Evolutionary conservation across 2,329 filamentous ascomycete species (phyloP).

Genomic region (Pseudophaeomoniella oleicola): DNA sequence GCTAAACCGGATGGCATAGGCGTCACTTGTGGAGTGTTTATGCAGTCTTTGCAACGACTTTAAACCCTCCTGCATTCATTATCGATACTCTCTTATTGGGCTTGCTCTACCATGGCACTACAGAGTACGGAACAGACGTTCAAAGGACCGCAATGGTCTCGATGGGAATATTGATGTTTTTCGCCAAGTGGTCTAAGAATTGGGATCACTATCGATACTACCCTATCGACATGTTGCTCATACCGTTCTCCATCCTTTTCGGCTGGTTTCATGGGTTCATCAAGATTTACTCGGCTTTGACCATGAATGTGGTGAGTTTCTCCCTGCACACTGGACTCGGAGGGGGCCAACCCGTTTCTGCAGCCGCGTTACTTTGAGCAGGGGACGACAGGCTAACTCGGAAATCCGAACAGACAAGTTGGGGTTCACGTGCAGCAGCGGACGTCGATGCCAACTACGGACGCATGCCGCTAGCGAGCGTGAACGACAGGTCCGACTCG

Average conservation of each 20-base stretch:
- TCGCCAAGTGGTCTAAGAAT: slow-evolving; percentile 85
- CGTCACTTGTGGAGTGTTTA: slow-evolving; percentile 90
- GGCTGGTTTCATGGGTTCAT: slow-evolving; percentile 87
- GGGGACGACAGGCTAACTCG: background rate
- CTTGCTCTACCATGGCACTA: slow-evolving; percentile 55
- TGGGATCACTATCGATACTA: slow-evolving; percentile 74
- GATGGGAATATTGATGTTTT: slow-evolving; percentile 63
- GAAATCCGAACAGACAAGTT: background rate
- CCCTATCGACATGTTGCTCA: slow-evolving; percentile 62
- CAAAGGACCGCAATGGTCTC: slow-evolving; percentile 36
- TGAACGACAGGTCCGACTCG: background rate
- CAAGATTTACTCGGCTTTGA: slow-evolving; percentile 76
- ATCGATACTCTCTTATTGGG: slow-evolving; percentile 61
- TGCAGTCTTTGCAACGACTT: slow-evolving; percentile 79
- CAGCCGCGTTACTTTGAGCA: too few relatives aligned
- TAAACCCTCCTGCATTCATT: slow-evolving; percentile 73
- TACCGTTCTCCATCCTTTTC: slow-evolving; percentile 78
- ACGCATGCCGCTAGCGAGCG: slow-evolving; percentile 1
- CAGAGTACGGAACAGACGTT: background rate
- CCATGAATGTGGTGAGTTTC: slow-evolving; percentile 61
- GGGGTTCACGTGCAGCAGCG: background rate
- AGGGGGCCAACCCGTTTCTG: too few relatives aligned
- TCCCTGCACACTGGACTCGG: too few relatives aligned
- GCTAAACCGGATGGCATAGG: slow-evolving; percentile 30
- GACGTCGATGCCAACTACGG: slow-evolving; percentile 13